Conservation (phyloP, 2,329 filamentous ascomycete species). For the Lasiodiplodia citricola region DNA sequence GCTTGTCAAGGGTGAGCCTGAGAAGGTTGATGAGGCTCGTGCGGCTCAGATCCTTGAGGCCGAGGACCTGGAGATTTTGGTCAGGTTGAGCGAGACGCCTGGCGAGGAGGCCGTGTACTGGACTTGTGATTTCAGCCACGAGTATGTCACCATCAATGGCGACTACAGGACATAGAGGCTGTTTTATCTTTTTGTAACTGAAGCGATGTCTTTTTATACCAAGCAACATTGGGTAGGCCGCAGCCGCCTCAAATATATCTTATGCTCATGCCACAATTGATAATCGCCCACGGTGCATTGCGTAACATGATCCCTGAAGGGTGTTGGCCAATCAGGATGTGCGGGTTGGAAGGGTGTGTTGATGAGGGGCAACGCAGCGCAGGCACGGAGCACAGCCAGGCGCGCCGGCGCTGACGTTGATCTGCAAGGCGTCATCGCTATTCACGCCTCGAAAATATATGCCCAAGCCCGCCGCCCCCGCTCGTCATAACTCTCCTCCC, state of each 20-base stretch:
- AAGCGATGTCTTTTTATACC: conserved; percentile 15
- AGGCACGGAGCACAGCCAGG: conserved; percentile 9
- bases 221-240: neutral
- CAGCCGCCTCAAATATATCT: neutral
- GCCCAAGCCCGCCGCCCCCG: conserved; percentile 5
- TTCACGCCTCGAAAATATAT: conserved; percentile 19
- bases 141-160: conserved; percentile 75
- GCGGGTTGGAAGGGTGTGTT: conserved; percentile 1
- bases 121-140: conserved; percentile 87
- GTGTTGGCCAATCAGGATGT: neutral
- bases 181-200: neutral
- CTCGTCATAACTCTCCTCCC: neutral
- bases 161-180: conserved; percentile 65
- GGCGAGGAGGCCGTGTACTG: conserved; percentile 73
- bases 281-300: neutral
- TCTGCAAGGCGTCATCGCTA: conserved; percentile 24
- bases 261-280: neutral
- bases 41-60: conserved; percentile 78
- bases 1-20: conserved; percentile 79
- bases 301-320: neutral
- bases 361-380: neutral
- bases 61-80: conserved; percentile 78
- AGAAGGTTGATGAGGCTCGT: conserved; percentile 75
- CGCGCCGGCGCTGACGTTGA: conserved; percentile 13
- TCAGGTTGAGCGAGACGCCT: conserved; percentile 70